Percentiles rank a stretch among this genome's conserved stretches.
These are phyloP conservation scores for Irpex sp. DNA, from an alignment of 1,284 basidiomycete genomes.

Conservation along the genomic window DNA sequence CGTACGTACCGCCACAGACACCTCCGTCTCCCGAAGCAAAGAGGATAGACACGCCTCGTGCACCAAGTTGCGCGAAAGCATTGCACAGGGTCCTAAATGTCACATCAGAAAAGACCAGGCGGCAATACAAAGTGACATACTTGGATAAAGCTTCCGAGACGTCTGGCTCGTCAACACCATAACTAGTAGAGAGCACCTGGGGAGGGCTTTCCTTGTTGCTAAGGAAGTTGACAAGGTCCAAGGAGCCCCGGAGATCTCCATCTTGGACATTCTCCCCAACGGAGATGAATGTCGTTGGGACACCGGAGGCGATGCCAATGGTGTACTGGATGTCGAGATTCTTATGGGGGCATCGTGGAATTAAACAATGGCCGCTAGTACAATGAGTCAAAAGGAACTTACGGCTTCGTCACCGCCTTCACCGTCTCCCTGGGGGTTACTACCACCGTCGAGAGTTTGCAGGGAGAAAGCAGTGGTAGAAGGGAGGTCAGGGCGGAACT, in stretches of 20 bases:
- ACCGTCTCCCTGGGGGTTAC: slow-evolving; percentile 33
- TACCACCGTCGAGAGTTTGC: slow-evolving; percentile 45
- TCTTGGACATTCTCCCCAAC: slow-evolving; percentile 35
- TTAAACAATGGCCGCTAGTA: not conserved
- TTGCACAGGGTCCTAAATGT: slow-evolving; percentile 38
- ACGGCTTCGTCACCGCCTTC: slow-evolving; percentile 43
- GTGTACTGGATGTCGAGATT: slow-evolving; percentile 67
- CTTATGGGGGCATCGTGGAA: not conserved
- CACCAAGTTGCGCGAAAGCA: slow-evolving; percentile 59
- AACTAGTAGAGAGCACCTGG: slow-evolving; percentile 45
- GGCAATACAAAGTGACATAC: slow-evolving; percentile 54
- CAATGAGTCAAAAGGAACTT: slow-evolving; percentile 21
- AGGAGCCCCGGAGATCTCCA: slow-evolving; percentile 20
- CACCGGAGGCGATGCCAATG: slow-evolving; percentile 39
- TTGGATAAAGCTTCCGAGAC: slow-evolving; percentile 42
- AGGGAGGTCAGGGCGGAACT: slow-evolving; percentile 29
- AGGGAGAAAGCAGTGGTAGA: slow-evolving; percentile 25
- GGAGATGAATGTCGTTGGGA: slow-evolving; percentile 35
- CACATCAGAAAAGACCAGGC: slow-evolving; percentile 21
- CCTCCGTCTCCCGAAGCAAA: slow-evolving; percentile 67
- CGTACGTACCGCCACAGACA: slow-evolving; percentile 49
- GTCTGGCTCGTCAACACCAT: slow-evolving; percentile 21
- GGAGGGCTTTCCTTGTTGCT: slow-evolving; percentile 36
- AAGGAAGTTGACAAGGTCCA: slow-evolving; percentile 24
- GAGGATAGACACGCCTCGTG: slow-evolving; percentile 57